Evolutionary conservation across 768 basidiomycete genomes (phyloP), one percentile per base, ranked within the genome.

Genomic region (Leccinellum albellum): DNA sequence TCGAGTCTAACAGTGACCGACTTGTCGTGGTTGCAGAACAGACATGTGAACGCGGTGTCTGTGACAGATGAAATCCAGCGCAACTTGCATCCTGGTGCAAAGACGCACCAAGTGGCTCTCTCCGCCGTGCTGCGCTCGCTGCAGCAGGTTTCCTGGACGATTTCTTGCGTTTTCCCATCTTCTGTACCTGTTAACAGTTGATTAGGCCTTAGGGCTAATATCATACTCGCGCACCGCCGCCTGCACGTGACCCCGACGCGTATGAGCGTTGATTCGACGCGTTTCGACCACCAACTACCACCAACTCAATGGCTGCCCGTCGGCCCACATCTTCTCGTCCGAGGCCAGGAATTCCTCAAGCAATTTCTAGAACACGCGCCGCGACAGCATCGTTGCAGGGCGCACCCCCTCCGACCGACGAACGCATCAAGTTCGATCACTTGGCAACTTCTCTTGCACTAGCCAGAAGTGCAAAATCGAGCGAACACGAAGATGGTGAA

Each of bases 151-250:
- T 91, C 68, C 88, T 83, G 20, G 91, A 85, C 0, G 92, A 90
- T 73, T 94, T 94, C 75, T 94, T 94, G 63, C 91, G 86, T 74
- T 94, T 94, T 58, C 91, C 91, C 91, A 94, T 94, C 24, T 12
- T 42, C 32, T 21, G 32, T 29, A 29, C 13, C 23, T 28, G 26
- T 24, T 24, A 49, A 20, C 9, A 17, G 21, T 21, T 9, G n/a
- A 20, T 51, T 23, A 14, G 42, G 12, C 21, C 1, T n/a, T n/a
- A n/a, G n/a, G n/a, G n/a, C n/a, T n/a, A n/a, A n/a, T n/a, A n/a
- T n/a, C n/a, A n/a, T n/a, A 17, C 35, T 24, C 17, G 23, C 23
- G 12, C 20, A 48, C 48, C 28, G 9, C 47, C n/a, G 54, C 55
- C 54, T 12, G 58, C 57, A 61, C 72, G 76, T 75, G 74, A 74